Evolutionary conservation across 2,329 filamentous ascomycete genomes (phyloP), one percentile per base, ranked within the genome.

Genomic region (Xenoacremonium recifei): DNA sequence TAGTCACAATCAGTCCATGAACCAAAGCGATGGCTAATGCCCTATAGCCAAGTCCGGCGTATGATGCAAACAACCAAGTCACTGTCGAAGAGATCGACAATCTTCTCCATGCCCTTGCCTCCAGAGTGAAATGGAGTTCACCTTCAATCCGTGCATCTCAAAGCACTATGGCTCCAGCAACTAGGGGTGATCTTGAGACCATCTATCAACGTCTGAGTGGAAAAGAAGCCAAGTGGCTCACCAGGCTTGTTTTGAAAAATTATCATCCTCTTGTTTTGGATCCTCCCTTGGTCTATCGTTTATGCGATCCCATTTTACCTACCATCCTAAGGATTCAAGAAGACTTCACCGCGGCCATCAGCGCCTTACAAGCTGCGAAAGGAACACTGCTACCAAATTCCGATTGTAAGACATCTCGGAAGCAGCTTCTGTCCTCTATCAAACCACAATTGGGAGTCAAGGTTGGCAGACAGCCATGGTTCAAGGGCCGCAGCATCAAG

Each of bases 171-270:
- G 46, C 51, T 17, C 29, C 43, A 37, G 37, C 52, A 30, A 69
- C 54, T 55, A 77, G 57, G 63, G 64, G 67, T 4, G 61, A 73
- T 4, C 62, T 92, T 1, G 70, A 71, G 16, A 59, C 61, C 0
- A 58, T 91, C 1, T 87, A 86, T 54, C 69, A 66, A 21, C 76
- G 79, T 6, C 59, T 89, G 9, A 71, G 72, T 34, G 79, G 87
- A 3, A 71, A 72, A 32, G 87, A 95, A 58, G 85, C 84, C 4
- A 96, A 96, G 66, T 96, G 91, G 91, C 73, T 96, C 10, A 87
- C 87, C 0, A 77, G 91, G 4, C 70, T 96, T 21, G 72, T 96
- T 5, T 69, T 95, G 20, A 93, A 95, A 58, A 78, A 84, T 48
- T 87, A 84, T 45, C 72, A 76, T n/a, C 85, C 86, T 0, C 71